Conservation (phyloP, 805 yeast genomes). For the Yamadazyma tumulicola region DNA sequence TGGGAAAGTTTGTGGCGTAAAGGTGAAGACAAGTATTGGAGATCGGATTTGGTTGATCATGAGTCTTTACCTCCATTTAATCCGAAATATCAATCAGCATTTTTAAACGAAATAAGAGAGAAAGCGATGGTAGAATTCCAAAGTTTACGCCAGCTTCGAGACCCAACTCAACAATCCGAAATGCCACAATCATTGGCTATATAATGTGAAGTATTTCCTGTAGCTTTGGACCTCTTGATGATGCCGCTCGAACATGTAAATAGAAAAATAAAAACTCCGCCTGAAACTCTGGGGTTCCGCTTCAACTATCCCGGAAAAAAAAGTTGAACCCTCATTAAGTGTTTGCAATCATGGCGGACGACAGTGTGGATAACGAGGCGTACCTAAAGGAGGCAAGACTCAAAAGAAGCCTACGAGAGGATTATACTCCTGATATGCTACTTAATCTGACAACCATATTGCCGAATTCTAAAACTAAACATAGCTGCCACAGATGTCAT, state of each 20-base stretch:
- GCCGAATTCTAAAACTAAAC: slow-evolving; percentile 1
- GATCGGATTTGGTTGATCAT: slow-evolving; percentile 54
- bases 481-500: slow-evolving; percentile 20
- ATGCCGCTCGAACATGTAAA: too few relatives aligned
- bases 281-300: too few relatives aligned
- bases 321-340: too few relatives aligned
- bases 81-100: slow-evolving; percentile 64
- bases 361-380: too few relatives aligned
- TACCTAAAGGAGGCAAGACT: too few relatives aligned
- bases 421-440: slow-evolving; percentile 6
- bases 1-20: slow-evolving; percentile 91
- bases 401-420: slow-evolving; percentile 6
- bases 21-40: slow-evolving; percentile 79
- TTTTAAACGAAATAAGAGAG: slow-evolving; percentile 57
- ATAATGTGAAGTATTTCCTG: too few relatives aligned
- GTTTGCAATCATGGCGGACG: too few relatives aligned
- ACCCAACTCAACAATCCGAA: slow-evolving; percentile 1
- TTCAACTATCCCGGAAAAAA: too few relatives aligned
- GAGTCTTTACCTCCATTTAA: slow-evolving; percentile 52
- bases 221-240: too few relatives aligned
- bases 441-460: not conserved
- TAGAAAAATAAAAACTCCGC: too few relatives aligned
- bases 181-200: too few relatives aligned
- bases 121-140: slow-evolving; percentile 33
- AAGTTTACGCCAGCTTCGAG: slow-evolving; percentile 1